Evolutionary conservation across 768 basidiomycete species (phyloP), one percentile per base, ranked within the genome.

Genomic region (Guyanaporus albipodus): DNA sequence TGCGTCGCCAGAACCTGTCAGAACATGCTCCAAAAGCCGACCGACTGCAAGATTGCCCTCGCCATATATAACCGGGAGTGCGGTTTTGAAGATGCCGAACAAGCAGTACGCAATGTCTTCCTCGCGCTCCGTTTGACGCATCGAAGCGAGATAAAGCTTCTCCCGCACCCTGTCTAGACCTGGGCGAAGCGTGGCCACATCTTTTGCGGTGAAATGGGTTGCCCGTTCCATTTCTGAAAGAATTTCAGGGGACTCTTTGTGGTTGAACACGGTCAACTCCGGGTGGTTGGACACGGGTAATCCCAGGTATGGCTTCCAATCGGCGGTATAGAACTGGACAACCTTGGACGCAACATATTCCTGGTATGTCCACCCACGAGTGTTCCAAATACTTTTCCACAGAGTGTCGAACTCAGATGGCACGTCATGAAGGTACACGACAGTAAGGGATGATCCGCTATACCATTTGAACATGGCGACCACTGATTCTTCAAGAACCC

Each of bases 381-480:
- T 31, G 12, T 31, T 31, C 29, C 29, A 31, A 14, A 14, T 31
- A 15, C 29, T 31, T 7, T 14, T 15, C 29, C 11, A 6, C 2
- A 31, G 29, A 31, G 29, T 15, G 6, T 15, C 29, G 12, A 6
- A 15, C 29, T 6, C 12, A 10, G 29, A 31, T 11, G 7, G 12
- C 9, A 31, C 29, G 10, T 15, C 29, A 31, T 15, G 29, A 31
- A 31, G 29, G 29, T 12, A 31, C 4, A 31, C 29, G 10, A 31
- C 15, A 6, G 12, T 31, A 10, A 31, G 9, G 1, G 29, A 10
- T 10, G 33, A 34, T n/a, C 18, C 14, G 46, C 14, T 39, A 21
- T 57, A 54, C 57, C 55, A 54, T 11, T 17, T 26, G 24, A 48
- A 52, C 56, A 54, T 57, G 6, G 56, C 48, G 2, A 31, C 17